Conservation (phyloP, 2,329 filamentous ascomycete genomes). For the Lithohypha guttulata region DNA sequence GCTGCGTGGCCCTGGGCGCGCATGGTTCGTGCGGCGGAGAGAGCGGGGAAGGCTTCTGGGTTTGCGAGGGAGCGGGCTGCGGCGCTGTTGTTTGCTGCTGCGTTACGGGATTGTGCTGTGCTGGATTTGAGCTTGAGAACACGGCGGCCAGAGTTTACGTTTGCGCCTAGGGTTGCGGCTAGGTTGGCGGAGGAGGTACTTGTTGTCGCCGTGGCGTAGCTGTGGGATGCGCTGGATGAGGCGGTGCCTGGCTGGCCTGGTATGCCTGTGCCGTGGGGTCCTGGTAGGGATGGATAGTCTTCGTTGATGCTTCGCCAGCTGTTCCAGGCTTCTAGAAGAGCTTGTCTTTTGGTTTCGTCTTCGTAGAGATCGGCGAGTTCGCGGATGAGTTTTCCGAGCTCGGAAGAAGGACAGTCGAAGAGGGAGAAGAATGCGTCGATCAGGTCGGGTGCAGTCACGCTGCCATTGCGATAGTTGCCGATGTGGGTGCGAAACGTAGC, state of each 20-base stretch:
- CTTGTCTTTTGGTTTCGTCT: conserved; percentile 60
- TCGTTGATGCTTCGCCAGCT: conserved; percentile 95
- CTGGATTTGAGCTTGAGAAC: conserved; percentile 59
- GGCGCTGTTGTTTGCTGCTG: conserved; percentile 45
- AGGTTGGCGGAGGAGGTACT: conserved; percentile 35
- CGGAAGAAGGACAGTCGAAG: conserved; percentile 68
- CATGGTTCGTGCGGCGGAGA: conserved; percentile 19
- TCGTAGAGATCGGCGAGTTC: conserved; percentile 92
- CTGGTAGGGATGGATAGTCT: conserved; percentile 82
- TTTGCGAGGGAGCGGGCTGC: conserved; percentile 40
- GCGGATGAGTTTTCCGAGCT: conserved; percentile 78
- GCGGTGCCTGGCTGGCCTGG: conserved; percentile 30
- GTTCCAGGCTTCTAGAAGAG: conserved; percentile 74
- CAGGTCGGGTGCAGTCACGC: conserved; percentile 61
- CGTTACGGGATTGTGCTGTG: conserved; percentile 54
- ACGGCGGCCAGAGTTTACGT: conserved; percentile 40
- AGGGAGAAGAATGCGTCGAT: conserved; percentile 81
- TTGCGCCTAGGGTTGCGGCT: conserved; percentile 28
- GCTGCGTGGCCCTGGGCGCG: conserved; percentile 19
- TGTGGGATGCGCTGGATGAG: conserved; percentile 23
- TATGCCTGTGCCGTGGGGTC: conserved; percentile 53
- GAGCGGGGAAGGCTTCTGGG: conserved; percentile 21
- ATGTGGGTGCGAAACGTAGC: conserved; percentile 67
- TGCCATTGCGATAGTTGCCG: conserved; percentile 62
- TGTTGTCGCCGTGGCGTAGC: conserved; percentile 23